phyloP scores from a whole-genome alignment of 306 rosid genomes.

The Fragaria iinumae region DNA sequence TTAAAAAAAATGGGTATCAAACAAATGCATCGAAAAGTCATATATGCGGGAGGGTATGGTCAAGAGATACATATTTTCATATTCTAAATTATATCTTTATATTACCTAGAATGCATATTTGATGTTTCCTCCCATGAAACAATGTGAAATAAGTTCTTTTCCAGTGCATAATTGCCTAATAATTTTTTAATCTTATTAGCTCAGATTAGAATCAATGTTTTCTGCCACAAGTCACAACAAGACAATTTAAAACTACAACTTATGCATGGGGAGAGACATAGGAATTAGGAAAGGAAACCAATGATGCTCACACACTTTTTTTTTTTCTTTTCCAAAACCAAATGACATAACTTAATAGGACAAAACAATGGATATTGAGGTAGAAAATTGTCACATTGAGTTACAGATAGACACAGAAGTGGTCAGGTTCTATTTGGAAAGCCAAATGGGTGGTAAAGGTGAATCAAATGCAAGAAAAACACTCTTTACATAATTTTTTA shows the following conservation, averaged over 20 bases:
- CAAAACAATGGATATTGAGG: neutral
- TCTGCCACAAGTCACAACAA: neutral
- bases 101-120: neutral
- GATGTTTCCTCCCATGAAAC: neutral
- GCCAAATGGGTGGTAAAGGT: neutral
- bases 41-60: neutral
- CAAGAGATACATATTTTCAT: neutral
- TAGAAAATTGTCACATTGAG: neutral
- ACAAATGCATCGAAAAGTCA: constrained; percentile 21
- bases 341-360: neutral
- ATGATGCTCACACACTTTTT: neutral
- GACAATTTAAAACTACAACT: neutral
- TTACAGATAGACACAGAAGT: neutral
- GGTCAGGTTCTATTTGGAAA: neutral
- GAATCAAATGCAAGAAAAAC: neutral
- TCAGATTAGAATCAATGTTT: neutral
- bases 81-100: neutral
- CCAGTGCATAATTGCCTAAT: neutral
- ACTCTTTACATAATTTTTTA: neutral
- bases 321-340: neutral
- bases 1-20: constrained; percentile 20
- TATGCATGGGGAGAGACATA: neutral
- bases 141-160: neutral
- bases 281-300: neutral
- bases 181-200: neutral